A percentile compares a stretch with the other conserved stretches of the same genome.
Evolutionary conservation across 176 grass and related monocot genomes (phyloP).

Genomic region (Raddia distichophylla): DNA sequence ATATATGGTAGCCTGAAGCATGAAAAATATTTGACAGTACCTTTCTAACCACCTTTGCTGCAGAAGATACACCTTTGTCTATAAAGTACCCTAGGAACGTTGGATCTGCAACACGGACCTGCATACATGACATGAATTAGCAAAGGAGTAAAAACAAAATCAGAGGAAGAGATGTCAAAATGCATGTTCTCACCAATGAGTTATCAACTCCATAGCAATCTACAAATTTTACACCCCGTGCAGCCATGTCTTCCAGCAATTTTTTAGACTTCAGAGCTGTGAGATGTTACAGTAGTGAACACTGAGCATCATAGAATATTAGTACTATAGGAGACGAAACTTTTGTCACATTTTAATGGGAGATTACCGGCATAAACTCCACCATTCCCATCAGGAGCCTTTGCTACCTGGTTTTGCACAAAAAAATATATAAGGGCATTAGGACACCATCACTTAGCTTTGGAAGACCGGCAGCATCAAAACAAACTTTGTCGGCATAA

Average conservation of each 20-base stretch:
- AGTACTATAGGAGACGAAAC: not conserved
- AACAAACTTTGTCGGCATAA: not conserved
- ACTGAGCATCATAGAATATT: conserved; percentile 9
- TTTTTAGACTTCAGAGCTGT: conserved; percentile 83
- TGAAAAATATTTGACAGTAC: conserved; percentile 45
- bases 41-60: conserved; percentile 95
- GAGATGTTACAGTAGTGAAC: conserved; percentile 28
- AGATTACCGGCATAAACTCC: conserved; percentile 91
- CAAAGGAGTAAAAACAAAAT: conserved; percentile 6
- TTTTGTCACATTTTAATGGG: not conserved
- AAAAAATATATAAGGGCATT: not conserved
- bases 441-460: conserved; percentile 22
- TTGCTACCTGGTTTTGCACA: conserved; percentile 70
- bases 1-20: conserved; percentile 20
- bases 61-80: conserved; percentile 81
- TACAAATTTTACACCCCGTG: conserved; percentile 82
- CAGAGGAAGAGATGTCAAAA: not conserved
- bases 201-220: conserved; percentile 99
- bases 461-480: conserved; percentile 1
- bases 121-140: conserved; percentile 45
- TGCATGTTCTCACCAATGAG: conserved; percentile 57
- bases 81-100: conserved; percentile 98
- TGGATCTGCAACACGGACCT: conserved; percentile 98
- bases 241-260: conserved; percentile 86
- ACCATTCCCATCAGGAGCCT: conserved; percentile 99